Base-by-base conservation (phyloP, 2,329 filamentous ascomycete genomes). In the Colletotrichum paranaense region DNA sequence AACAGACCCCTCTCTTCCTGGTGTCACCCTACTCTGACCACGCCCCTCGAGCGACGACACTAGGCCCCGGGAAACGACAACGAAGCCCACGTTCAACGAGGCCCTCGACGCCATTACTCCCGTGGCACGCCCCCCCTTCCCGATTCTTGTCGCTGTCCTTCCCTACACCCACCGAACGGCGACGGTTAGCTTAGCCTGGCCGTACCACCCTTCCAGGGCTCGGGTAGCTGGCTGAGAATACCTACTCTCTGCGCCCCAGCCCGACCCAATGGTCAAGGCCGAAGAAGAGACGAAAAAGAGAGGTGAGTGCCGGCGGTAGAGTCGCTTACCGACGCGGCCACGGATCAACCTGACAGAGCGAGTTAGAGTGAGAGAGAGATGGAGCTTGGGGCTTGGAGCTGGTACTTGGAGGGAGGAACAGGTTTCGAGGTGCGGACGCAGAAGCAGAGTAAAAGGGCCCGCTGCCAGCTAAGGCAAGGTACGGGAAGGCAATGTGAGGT, bases 11-110 rank as follows among this genome's bases (percentile, higher is more conserved):
- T 69, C 73, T 63, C 56, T 30, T 59, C 16, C 77, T 78, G 76
- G 80, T 81, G 77, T 77, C 77, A 82, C 80, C 55, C 76, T 80
- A 80, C 76, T 81, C 73, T 75, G 77, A 71, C 71, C 79, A 80
- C 79, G 75, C 80, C 73, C 60, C 70, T 60, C 16, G 38, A 26
- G 38, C 42, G 46, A 55, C 16, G 38, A 42, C 38, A 42, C n/a
- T 26, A 64, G 30, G 46, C 53, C 58, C 12, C 62, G 52, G 53
- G 49, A 62, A 62, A 70, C 63, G 52, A 72, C 69, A 58, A 72
- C 58, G 65, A 66, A 63, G 38, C 65, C 57, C 52, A 68, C 46
- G 64, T 62, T 52, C 52, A 62, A 49, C 60, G 22, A 72, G 57
- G 49, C 35, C 66, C 49, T 70, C 46, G 26, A 46, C 59, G 55